A percentile compares a stretch with the other conserved stretches of the same genome.
phyloP scores from a whole-genome alignment of 2,329 filamentous ascomycete species.

The Nemania sp. region DNA sequence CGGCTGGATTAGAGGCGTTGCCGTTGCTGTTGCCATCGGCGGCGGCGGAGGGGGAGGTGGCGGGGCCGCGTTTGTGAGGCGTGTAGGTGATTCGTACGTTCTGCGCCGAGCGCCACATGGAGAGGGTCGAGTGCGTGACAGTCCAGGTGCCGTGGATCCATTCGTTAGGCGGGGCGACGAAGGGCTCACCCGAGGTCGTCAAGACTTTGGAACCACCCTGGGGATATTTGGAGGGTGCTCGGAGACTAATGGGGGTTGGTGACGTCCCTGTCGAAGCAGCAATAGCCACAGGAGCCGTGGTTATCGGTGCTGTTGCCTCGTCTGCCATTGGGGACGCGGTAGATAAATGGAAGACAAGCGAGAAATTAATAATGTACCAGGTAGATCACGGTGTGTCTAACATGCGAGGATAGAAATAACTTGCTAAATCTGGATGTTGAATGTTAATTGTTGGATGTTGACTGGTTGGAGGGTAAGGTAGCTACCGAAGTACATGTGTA shows the following conservation, averaged over 20 bases:
- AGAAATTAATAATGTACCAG: background rate
- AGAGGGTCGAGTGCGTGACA: conserved; percentile 75
- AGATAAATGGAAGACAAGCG: background rate
- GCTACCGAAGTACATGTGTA: no score
- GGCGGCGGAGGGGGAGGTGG: background rate
- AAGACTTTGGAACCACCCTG: conserved; percentile 33
- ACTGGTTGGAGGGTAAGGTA: no score
- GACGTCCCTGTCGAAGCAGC: conserved; percentile 8
- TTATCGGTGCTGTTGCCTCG: conserved; percentile 15
- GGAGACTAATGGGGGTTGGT: conserved; percentile 44
- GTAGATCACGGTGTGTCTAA: no score
- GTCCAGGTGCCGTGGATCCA: conserved; percentile 72
- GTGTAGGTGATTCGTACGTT: conserved; percentile 83
- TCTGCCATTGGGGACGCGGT: conserved; percentile 27
- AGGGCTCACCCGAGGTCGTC: conserved; percentile 34
- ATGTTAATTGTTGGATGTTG: no score
- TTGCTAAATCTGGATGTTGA: no score
- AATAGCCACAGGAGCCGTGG: background rate
- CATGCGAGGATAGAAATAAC: no score
- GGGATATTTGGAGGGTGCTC: conserved; percentile 56
- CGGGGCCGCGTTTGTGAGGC: conserved; percentile 16
- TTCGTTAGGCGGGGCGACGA: conserved; percentile 54
- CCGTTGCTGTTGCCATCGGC: background rate
- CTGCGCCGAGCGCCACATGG: conserved; percentile 79
- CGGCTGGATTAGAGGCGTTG: conserved; percentile 44